These are phyloP conservation scores for Plectranthus barbatus DNA, from an alignment of 257 asterid species.

Conservation along the genomic window DNA sequence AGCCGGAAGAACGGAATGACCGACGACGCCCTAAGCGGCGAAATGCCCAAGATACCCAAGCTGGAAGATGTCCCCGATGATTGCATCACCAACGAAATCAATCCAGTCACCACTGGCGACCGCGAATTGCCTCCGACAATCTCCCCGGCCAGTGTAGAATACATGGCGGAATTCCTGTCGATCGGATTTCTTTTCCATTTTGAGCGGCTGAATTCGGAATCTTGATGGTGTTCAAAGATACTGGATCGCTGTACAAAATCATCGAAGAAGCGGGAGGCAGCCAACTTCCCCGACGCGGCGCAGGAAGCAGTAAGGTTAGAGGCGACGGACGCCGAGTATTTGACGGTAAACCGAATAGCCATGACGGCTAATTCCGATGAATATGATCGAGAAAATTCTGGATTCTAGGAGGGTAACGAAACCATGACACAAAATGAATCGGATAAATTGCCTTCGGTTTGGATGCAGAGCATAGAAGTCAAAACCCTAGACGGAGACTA, in stretches of 20 bases:
- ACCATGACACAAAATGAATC: neutral
- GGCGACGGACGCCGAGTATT: slow-evolving; percentile 72
- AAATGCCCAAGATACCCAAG: slow-evolving; percentile 37
- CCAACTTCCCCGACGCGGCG: slow-evolving; percentile 41
- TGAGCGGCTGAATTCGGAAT: slow-evolving; percentile 23
- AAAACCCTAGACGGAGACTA: neutral
- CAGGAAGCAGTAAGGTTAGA: slow-evolving; percentile 45
- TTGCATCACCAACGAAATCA: slow-evolving; percentile 51
- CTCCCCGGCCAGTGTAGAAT: slow-evolving; percentile 40
- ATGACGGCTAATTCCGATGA: slow-evolving; percentile 25
- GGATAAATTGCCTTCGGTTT: neutral
- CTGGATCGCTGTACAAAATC: slow-evolving; percentile 40
- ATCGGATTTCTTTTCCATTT: slow-evolving; percentile 15
- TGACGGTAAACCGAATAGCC: slow-evolving; percentile 82
- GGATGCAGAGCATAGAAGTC: neutral
- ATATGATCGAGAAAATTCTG: neutral
- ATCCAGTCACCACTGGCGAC: slow-evolving; percentile 45
- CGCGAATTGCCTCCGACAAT: slow-evolving; percentile 31
- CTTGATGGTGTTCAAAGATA: slow-evolving; percentile 34
- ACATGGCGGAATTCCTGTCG: slow-evolving; percentile 25
- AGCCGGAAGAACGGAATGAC: slow-evolving; percentile 48
- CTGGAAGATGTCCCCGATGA: slow-evolving; percentile 27
- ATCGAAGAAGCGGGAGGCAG: slow-evolving; percentile 45
- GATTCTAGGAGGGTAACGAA: neutral
- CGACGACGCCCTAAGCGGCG: slow-evolving; percentile 48